Conservation (phyloP, 768 basidiomycete species). For the Symmetrospora coprosmae region DNA sequence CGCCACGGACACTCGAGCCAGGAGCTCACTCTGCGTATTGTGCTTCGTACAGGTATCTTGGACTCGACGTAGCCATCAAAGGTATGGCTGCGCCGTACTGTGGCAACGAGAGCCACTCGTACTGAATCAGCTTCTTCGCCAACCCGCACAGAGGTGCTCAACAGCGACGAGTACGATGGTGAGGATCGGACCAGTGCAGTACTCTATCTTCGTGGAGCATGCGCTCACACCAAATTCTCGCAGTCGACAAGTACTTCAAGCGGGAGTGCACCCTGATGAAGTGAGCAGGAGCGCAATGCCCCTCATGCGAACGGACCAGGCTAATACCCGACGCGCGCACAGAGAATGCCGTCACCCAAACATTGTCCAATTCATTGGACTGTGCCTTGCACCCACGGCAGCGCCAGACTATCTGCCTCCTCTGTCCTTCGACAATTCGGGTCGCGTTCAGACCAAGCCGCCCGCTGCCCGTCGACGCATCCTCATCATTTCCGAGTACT, state of each 20-base stretch:
- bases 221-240: too few relatives aligned
- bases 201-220: too few relatives aligned
- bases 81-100: background rate
- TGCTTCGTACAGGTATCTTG: conserved; percentile 63
- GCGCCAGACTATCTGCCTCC: conserved; percentile 1
- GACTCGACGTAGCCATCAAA: conserved; percentile 90
- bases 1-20: background rate
- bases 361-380: conserved; percentile 82
- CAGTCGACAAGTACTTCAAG: conserved; percentile 83
- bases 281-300: conserved; percentile 35
- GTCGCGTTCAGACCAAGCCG: background rate
- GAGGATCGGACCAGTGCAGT: too few relatives aligned
- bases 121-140: conserved; percentile 14
- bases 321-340: background rate
- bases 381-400: conserved; percentile 60
- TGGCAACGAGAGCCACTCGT: background rate
- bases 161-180: conserved; percentile 74
- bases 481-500: conserved; percentile 87
- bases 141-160: conserved; percentile 55
- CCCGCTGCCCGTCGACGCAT: conserved; percentile 52
- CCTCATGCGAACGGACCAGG: background rate
- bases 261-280: conserved; percentile 98
- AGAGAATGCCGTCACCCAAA: conserved; percentile 79
- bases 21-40: background rate
- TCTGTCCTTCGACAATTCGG: background rate